A percentile compares a stretch with the other conserved stretches of the same genome.
These are phyloP conservation scores for Areca catechu DNA, from an alignment of 176 grass and related monocot species.

Conservation along the genomic window DNA sequence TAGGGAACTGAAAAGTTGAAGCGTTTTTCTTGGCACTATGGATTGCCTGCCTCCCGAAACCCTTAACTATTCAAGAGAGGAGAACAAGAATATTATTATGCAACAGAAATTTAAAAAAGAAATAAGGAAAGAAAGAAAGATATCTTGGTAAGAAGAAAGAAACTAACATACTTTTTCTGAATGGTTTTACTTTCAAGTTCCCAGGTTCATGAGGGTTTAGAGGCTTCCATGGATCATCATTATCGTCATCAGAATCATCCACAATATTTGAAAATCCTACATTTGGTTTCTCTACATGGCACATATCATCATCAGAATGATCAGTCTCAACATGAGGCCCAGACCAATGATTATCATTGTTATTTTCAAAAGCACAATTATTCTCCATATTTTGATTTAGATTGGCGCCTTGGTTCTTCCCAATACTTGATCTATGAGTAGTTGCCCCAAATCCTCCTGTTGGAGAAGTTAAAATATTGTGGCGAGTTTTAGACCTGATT, in stretches of 20 bases:
- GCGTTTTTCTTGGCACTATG: conserved; percentile 30
- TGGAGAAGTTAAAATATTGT: conserved; percentile 47
- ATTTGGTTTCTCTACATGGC: conserved; percentile 36
- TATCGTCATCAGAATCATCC: conserved; percentile 59
- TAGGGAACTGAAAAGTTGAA: conserved; percentile 55
- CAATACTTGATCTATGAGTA: conserved; percentile 24
- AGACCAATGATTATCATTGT: conserved; percentile 24
- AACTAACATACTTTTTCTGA: conserved; percentile 55
- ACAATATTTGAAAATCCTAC: conserved; percentile 29
- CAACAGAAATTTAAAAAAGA: conserved; percentile 6
- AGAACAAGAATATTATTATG: conserved; percentile 15
- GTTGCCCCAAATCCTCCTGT: conserved; percentile 43
- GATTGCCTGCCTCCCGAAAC: conserved; percentile 33
- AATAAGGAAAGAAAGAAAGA: conserved; percentile 7
- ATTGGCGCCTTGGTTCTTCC: conserved; percentile 30
- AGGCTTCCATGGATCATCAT: conserved; percentile 64
- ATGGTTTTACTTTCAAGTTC: conserved; percentile 71
- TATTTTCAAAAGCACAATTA: conserved; percentile 19
- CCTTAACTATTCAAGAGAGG: conserved; percentile 47
- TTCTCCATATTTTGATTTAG: conserved; percentile 26
- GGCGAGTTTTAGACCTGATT: conserved; percentile 33
- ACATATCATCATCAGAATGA: conserved; percentile 23
- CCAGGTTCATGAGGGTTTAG: conserved; percentile 86
- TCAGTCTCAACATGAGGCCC: conserved; percentile 21
- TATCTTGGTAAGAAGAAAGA: conserved; percentile 6